Percentiles rank a stretch among this genome's conserved stretches.
These are phyloP conservation scores for Botrytis cinerea DNA, from an alignment of 2,329 filamentous ascomycete genomes.

Conservation along the genomic window DNA sequence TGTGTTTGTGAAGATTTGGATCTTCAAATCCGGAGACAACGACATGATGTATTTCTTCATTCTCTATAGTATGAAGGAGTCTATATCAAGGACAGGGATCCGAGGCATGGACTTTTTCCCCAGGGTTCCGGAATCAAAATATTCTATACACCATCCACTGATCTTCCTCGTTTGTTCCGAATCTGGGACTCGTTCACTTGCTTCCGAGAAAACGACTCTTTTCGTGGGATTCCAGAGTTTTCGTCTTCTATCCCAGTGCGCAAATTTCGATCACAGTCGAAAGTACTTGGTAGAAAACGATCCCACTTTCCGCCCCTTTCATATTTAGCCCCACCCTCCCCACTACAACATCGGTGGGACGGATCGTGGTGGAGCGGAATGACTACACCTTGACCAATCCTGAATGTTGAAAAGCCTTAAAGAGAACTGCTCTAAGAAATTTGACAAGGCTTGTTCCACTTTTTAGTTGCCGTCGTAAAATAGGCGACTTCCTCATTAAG, in stretches of 20 bases:
- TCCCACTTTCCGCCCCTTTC: neutral
- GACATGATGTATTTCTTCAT: neutral
- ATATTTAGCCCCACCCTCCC: neutral
- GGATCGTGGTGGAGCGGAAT: neutral
- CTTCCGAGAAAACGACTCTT: neutral
- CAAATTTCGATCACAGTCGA: neutral
- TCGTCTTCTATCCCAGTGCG: neutral
- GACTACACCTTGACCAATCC: neutral
- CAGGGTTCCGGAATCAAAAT: neutral
- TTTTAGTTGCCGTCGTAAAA: neutral
- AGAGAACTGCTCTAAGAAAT: neutral
- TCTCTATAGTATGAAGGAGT: neutral
- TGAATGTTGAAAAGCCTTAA: neutral
- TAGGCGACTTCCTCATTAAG: neutral
- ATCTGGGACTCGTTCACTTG: neutral
- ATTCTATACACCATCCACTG: neutral
- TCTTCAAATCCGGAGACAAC: neutral
- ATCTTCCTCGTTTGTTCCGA: neutral
- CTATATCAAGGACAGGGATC: neutral
- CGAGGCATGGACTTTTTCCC: neutral
- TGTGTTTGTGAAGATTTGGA: neutral
- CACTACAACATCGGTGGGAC: neutral
- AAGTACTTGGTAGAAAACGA: neutral
- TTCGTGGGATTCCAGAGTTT: neutral
- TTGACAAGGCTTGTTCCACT: neutral